Base-by-base conservation (phyloP, 148 eudicot genomes). In the Euryodendron excelsum region DNA sequence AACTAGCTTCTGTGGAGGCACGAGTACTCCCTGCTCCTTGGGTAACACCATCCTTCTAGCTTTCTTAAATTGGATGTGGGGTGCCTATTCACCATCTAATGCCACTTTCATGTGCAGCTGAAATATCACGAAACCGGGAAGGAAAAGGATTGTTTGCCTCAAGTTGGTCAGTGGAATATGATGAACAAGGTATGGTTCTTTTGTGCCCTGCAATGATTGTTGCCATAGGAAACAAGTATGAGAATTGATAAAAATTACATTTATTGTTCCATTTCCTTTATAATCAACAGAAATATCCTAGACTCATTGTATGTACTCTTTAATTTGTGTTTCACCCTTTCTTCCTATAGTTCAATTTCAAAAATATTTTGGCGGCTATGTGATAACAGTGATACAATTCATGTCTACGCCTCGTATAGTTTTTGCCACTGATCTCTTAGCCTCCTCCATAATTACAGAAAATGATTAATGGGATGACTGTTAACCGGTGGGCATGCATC, bases 81-180 rank as follows among this genome's bases (percentile, higher is more conserved):
- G 34, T 23, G 30, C 6, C 10, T 58, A 20, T 60, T 71, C 41
- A 58, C 39, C 23, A 27, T 21, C 5, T 31, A 41, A 30, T 61
- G 15, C 44, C 11, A 21, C 52, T 36, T 62, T 69, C 47, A 62
- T 63, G 27, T 75, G 65, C 84, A 91, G 94, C 84, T 91, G 61
- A 91, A 91, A 78, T 91, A 91, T 82, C 94, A 91, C 58, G 94
- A 91, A 67, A 87, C 80, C 53, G 94, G 94, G 45, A 91, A 89
- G 80, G 92, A 89, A 75, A 91, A 87, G 81, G 90, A 89, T 82
- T 87, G 90, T 69, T 82, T 91, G 75, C 94, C 94, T 30, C 94
- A 91, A 79, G 87, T 91, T 70, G 94, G 94, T 65, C 94, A 91
- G 77, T 91, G 94, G 94, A 91, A 91, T 73, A 91, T 91, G 94